These are phyloP conservation scores for Calonectria pteridis DNA, from an alignment of 2,329 filamentous ascomycete genomes.

Conservation along the genomic window DNA sequence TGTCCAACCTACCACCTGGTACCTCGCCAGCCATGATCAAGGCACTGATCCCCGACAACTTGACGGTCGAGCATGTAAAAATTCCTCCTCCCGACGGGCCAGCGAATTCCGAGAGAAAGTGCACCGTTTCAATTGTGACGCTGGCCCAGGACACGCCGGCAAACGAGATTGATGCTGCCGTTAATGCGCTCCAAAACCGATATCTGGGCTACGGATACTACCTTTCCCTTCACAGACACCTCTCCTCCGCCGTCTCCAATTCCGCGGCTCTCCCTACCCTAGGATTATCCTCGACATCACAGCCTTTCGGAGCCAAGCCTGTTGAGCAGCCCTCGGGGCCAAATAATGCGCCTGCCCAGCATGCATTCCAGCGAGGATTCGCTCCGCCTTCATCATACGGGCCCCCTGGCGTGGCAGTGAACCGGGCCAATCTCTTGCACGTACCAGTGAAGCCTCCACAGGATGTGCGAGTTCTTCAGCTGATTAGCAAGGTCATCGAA, in stretches of 20 bases:
- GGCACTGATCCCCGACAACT: slow-evolving; percentile 67
- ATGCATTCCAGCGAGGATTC: slow-evolving; percentile 70
- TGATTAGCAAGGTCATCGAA: slow-evolving; percentile 92
- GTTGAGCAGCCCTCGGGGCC: slow-evolving; percentile 59
- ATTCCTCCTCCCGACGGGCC: slow-evolving; percentile 70
- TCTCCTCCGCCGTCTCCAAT: slow-evolving; percentile 78
- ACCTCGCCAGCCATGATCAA: slow-evolving; percentile 72
- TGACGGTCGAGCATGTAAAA: slow-evolving; percentile 80
- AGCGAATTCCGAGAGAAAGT: slow-evolving; percentile 73
- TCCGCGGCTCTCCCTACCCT: slow-evolving; percentile 52
- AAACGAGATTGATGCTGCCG: slow-evolving; percentile 84
- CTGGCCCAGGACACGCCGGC: slow-evolving; percentile 84
- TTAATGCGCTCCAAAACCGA: slow-evolving; percentile 82
- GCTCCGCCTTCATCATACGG: slow-evolving; percentile 81
- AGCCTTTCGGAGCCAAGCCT: slow-evolving; percentile 84
- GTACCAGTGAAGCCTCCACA: slow-evolving; percentile 81
- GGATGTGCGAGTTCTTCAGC: slow-evolving; percentile 81
- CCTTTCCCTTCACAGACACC: slow-evolving; percentile 82
- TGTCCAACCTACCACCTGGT: slow-evolving; percentile 71
- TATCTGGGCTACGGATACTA: slow-evolving; percentile 90
- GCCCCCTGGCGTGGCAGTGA: slow-evolving; percentile 55
- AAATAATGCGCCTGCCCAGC: slow-evolving; percentile 55
- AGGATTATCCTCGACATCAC: slow-evolving; percentile 59
- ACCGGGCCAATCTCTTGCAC: slow-evolving; percentile 65
- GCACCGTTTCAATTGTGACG: slow-evolving; percentile 82